Evolutionary conservation across 1,284 basidiomycete species (phyloP).

Genomic region (Moesziomyces parantarcticus): DNA sequence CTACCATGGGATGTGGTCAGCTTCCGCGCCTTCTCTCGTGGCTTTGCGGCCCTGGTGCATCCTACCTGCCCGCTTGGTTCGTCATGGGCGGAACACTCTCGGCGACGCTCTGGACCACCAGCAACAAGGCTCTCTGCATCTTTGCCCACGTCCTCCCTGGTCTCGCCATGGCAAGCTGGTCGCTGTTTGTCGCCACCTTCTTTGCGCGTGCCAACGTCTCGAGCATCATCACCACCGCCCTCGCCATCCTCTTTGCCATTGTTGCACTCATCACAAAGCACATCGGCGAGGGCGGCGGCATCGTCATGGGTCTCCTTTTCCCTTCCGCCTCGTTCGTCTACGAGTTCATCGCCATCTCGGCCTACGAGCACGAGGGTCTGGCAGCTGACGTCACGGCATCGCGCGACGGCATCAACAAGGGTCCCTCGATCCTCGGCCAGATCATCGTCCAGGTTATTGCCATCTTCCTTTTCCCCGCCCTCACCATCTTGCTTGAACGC

Average conservation of each 20-base stretch:
- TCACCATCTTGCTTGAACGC: slow-evolving; percentile 75
- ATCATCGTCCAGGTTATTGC: slow-evolving; percentile 70
- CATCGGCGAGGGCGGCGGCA: slow-evolving; percentile 71
- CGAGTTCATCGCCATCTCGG: slow-evolving; percentile 75
- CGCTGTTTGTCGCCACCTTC: slow-evolving; percentile 76
- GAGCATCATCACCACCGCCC: slow-evolving; percentile 76
- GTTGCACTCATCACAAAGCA: slow-evolving; percentile 74
- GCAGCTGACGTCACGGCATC: slow-evolving; percentile 72
- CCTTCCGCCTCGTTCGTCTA: slow-evolving; percentile 81
- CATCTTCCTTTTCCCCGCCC: slow-evolving; percentile 77
- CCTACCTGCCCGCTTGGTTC: slow-evolving; percentile 77
- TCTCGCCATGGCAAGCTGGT: slow-evolving; percentile 76
- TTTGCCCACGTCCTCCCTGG: slow-evolving; percentile 77
- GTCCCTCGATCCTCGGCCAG: slow-evolving; percentile 73
- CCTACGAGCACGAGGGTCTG: slow-evolving; percentile 75
- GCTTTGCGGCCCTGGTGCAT: slow-evolving; percentile 51
- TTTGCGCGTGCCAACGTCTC: slow-evolving; percentile 80
- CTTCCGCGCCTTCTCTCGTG: slow-evolving; percentile 36
- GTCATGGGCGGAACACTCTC: slow-evolving; percentile 75
- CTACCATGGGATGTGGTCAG: slow-evolving; percentile 43
- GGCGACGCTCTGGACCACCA: slow-evolving; percentile 75
- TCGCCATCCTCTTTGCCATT: slow-evolving; percentile 76
- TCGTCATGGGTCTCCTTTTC: slow-evolving; percentile 77
- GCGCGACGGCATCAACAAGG: slow-evolving; percentile 60
- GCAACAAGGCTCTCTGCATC: slow-evolving; percentile 75